Evolutionary conservation across 2,329 filamentous ascomycete species (phyloP), one percentile per base, ranked within the genome.

Genomic region (Paecilomyces fulvus): DNA sequence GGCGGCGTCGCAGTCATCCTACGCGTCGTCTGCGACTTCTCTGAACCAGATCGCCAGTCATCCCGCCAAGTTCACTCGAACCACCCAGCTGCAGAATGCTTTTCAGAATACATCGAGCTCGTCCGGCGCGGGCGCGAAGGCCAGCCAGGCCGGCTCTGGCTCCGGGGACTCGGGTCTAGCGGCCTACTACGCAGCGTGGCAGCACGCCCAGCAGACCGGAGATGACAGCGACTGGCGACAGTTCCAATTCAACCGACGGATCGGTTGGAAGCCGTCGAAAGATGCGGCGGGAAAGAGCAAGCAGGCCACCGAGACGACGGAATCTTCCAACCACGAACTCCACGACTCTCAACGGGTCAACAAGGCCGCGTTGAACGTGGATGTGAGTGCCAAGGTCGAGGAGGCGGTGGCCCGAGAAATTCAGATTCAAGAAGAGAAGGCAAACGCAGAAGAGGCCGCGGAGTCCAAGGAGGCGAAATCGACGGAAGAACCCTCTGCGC

Each of bases 161-260:
- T 71, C 68, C 17, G 74, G 70, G 57, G 82, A 87, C 75, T 82
- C 82, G 60, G 88, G 87, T 58, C 70, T 97, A 80, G 91, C 92
- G 60, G 91, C 90, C 65, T 96, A 96, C 75, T 95, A 91, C 67
- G 90, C 94, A 72, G 89, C 90, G 55, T 88, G 94, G 78, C 90
- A 92, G 73, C 87, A 88, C 71, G 83, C 86, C 61, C 85, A 92
- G 70, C 80, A 80, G 58, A 79, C 81, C 52, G 87, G 80, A 37
- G 76, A 85, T 51, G 87, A 90, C 53, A 85, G 87, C 63, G 92
- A 96, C 70, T 96, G 90, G 90, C 87, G 87, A 49, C 90, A 96
- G 71, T 95, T 91, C 67, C 89, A 96, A 72, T 92, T 95, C 70
- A 88, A 87, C 56, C 88, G 90, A 73, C 83, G 87, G 61, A 90